These are phyloP conservation scores for Dactylonectria estremocensis DNA, from an alignment of 2,329 filamentous ascomycete species.

Conservation along the genomic window DNA sequence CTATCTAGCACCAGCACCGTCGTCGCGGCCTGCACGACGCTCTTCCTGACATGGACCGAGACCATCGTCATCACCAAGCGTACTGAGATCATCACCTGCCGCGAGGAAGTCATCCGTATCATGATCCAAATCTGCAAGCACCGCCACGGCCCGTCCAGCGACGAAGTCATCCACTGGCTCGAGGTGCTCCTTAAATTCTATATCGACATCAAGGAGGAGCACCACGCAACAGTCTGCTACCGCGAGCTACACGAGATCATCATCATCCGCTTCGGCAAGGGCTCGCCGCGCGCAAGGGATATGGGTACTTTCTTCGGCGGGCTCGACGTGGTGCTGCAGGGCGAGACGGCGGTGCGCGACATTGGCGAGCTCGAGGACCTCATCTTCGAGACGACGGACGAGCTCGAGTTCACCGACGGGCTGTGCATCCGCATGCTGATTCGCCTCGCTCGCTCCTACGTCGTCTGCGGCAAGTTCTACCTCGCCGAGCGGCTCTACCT, in stretches of 20 bases:
- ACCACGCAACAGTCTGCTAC: conserved; percentile 51
- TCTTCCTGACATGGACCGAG: conserved; percentile 55
- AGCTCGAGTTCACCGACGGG: conserved; percentile 52
- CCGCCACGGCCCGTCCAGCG: conserved; percentile 53
- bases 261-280: conserved; percentile 50
- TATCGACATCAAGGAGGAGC: conserved; percentile 53
- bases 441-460: conserved; percentile 54
- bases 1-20: conserved; percentile 52
- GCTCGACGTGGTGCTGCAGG: conserved; percentile 54
- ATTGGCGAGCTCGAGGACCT: conserved; percentile 52
- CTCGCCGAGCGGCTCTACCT: conserved; percentile 58
- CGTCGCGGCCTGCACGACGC: conserved; percentile 54
- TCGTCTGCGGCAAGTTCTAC: conserved; percentile 50
- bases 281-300: conserved; percentile 48
- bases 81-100: conserved; percentile 54
- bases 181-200: conserved; percentile 56
- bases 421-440: conserved; percentile 54
- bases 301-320: conserved; percentile 52
- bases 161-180: conserved; percentile 56
- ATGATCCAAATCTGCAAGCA: conserved; percentile 57
- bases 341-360: conserved; percentile 41
- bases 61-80: conserved; percentile 52
- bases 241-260: conserved; percentile 55
- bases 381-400: conserved; percentile 55
- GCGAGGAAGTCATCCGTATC: conserved; percentile 57